Evolutionary conservation across 1,284 basidiomycete species (phyloP), one percentile per base, ranked within the genome.

Genomic region (Leccinum variabile): DNA sequence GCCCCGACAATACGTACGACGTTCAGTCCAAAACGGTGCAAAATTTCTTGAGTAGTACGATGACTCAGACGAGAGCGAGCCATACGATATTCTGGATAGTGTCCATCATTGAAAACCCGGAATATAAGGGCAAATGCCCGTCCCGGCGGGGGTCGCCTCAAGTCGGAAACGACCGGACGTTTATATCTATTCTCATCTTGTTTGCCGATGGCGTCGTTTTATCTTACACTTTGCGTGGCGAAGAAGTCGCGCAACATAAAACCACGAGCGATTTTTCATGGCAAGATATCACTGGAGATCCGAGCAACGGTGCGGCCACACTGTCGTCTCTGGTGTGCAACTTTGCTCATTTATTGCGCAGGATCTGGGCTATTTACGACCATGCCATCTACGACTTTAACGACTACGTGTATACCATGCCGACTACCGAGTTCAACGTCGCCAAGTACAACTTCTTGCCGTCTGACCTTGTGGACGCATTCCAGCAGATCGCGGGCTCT

Each of bases 81-180:
- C 95, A 5, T 90, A 92, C 71, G 91, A 95, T 76, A 92, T 99
- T 71, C 80, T 82, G 58, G 97, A 99, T 72, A 86, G 86, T 94
- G 16, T 95, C 97, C 64, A 83, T 91, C 82, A 92, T 98, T 72
- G 90, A 94, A 80, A 99, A 99, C 87, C 97, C 97, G 16, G 94
- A 80, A 46, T 99, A 98, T 91, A 98, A 94, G 80, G 97, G 97
- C 72, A 84, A 88, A 70, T 99, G 97, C 97, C 84, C 88, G 59
- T 93, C 97, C 57, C 87, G 89, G 70, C 32, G 32, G 88, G 94
- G 86, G 96, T 99, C 71, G 64, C 88, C 74, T 33, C 33, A 33
- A 33, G 3, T 33, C 11, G 33, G 33, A 33, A 33, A 33, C 33
- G 33, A 33, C 33, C 33, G 10, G 33, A 33, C 33, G 33, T 33